Percentiles rank a stretch among this genome's conserved stretches.
Evolutionary conservation across 163 green algal genomes (phyloP).

Genomic region (Chlorella variabilis): DNA sequence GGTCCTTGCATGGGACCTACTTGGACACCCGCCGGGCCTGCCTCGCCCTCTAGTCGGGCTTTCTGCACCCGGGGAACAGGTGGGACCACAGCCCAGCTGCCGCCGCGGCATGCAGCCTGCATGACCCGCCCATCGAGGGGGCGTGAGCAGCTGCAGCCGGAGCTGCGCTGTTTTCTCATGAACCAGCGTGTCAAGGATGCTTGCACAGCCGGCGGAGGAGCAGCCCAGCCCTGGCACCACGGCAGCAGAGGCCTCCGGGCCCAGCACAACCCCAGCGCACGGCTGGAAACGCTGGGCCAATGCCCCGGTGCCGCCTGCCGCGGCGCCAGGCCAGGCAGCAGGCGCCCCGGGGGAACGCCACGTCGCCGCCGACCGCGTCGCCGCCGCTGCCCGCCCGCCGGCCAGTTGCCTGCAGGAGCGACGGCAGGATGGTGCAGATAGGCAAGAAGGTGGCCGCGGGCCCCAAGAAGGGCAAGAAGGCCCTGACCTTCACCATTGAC

Average conservation of each 20-base stretch:
- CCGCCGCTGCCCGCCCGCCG: neutral
- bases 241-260: no score
- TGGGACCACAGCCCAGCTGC: neutral
- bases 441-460: slow-evolving; percentile 42
- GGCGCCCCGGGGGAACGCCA: no score
- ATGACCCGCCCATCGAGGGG: neutral
- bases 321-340: no score
- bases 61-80: neutral
- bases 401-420: slow-evolving; percentile 23
- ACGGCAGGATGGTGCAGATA: slow-evolving; percentile 56
- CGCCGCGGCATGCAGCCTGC: neutral
- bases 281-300: no score
- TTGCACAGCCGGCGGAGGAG: neutral
- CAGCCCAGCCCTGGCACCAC: neutral
- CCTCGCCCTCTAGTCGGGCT: neutral
- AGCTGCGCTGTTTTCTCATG: neutral
- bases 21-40: no score
- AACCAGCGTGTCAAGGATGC: neutral
- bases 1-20: no score
- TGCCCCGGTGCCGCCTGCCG: no score
- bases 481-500: slow-evolving; percentile 87
- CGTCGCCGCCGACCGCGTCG: neutral
- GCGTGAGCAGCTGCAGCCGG: neutral
- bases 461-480: slow-evolving; percentile 83
- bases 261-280: no score